A percentile compares a stretch with the other conserved stretches of the same genome.
These are phyloP conservation scores for Xylaria sp. DNA, from an alignment of 2,329 filamentous ascomycete species.

Conservation along the genomic window DNA sequence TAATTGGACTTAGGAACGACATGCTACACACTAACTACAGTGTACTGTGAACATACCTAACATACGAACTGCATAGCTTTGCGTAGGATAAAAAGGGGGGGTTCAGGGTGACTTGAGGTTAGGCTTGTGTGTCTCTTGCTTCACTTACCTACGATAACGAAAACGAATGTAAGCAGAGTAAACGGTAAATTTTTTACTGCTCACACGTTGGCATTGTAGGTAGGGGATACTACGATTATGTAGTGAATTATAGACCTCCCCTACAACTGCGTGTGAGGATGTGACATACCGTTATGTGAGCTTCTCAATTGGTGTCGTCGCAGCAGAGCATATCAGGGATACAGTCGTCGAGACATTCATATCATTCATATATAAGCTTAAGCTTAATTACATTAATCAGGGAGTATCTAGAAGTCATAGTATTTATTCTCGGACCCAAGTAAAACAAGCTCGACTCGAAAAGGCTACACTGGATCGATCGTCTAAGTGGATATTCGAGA, in stretches of 20 bases:
- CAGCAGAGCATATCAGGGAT: not conserved
- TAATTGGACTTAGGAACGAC: no score
- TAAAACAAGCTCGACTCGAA: slow-evolving; percentile 5
- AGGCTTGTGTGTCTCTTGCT: no score
- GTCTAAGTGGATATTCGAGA: not conserved
- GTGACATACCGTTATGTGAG: not conserved
- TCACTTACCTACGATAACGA: no score
- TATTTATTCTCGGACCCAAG: not conserved
- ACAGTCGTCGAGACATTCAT: not conserved
- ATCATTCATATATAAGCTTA: not conserved
- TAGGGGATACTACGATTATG: no score
- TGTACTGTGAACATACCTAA: not conserved
- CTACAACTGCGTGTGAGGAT: not conserved
- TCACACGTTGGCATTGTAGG: no score
- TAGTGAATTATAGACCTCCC: not conserved
- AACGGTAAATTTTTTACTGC: no score
- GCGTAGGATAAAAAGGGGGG: not conserved
- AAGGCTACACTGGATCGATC: not conserved
- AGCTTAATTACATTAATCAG: not conserved
- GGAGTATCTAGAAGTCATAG: not conserved
- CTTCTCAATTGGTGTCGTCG: not conserved
- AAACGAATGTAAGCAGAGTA: no score
- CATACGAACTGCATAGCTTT: not conserved
- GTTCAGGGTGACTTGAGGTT: no score
- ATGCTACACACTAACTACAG: not conserved